These are phyloP conservation scores for Pestalotiopsis fici DNA, from an alignment of 2,329 filamentous ascomycete species.

Conservation along the genomic window DNA sequence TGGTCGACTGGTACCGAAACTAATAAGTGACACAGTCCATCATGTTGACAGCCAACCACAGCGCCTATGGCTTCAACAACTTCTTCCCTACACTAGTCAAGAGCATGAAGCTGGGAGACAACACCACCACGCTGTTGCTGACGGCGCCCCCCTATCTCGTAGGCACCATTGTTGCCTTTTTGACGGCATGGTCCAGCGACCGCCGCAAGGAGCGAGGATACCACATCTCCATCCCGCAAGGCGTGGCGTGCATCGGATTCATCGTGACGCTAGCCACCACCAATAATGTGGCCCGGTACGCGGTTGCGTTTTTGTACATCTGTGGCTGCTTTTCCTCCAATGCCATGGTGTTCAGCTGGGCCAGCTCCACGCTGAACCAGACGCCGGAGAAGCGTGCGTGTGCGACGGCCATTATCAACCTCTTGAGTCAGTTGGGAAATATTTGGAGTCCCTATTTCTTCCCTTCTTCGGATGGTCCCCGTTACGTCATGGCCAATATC, in stretches of 20 bases:
- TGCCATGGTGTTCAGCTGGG: constrained; percentile 47
- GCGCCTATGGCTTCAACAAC: constrained; percentile 44
- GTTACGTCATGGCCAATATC: constrained; percentile 29
- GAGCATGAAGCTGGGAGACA: constrained; percentile 1
- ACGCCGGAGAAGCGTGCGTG: constrained; percentile 42
- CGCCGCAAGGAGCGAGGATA: constrained; percentile 6
- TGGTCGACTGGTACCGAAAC: constrained; percentile 17
- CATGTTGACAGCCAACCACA: constrained; percentile 30
- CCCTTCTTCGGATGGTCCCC: constrained; percentile 23
- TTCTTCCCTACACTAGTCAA: constrained; percentile 31
- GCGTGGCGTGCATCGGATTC: constrained; percentile 6
- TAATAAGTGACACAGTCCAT: constrained; percentile 56
- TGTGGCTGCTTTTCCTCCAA: constrained; percentile 45
- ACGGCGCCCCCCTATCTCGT: constrained; percentile 6
- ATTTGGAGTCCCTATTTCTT: constrained; percentile 43
- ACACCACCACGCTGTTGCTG: constrained; percentile 7
- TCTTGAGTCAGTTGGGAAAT: constrained; percentile 36
- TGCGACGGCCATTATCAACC: constrained; percentile 36
- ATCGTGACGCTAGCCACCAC: constrained; percentile 30
- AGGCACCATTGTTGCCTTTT: background rate
- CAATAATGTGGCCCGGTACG: constrained; percentile 39
- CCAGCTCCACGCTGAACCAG: constrained; percentile 40
- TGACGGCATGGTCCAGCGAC: constrained; percentile 6
- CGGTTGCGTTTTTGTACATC: constrained; percentile 41
- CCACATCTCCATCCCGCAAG: constrained; percentile 2